Evolutionary conservation across 2,329 filamentous ascomycete genomes (phyloP).

Genomic region (Tolypocladium ovalisporum): DNA sequence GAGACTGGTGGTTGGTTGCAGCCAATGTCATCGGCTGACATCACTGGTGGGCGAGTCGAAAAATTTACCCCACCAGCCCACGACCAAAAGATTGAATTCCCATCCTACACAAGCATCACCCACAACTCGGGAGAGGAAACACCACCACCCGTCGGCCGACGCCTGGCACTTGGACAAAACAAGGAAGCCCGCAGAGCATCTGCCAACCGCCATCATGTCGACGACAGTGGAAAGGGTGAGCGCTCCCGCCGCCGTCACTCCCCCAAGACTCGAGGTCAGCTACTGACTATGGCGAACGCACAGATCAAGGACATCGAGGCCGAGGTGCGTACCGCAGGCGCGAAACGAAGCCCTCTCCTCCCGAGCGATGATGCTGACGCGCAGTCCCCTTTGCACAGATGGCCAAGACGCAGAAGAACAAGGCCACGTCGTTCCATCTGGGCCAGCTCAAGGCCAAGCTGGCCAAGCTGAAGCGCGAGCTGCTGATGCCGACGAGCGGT

Average conservation of each 20-base stretch:
- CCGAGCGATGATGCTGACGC: background rate
- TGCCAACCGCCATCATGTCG: conserved; percentile 58
- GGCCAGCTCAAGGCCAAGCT: conserved; percentile 97
- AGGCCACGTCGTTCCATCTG: conserved; percentile 86
- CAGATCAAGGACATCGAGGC: conserved; percentile 95
- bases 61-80: conserved; percentile 30
- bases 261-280: background rate
- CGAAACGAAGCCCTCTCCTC: conserved; percentile 2
- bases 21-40: conserved; percentile 14
- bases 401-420: conserved; percentile 96
- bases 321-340: conserved; percentile 52
- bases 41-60: conserved; percentile 19
- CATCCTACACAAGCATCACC: conserved; percentile 1
- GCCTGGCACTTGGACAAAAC: background rate
- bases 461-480: conserved; percentile 92
- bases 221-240: conserved; percentile 93
- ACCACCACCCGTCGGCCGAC: background rate
- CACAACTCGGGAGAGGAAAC: conserved; percentile 1
- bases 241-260: conserved; percentile 1
- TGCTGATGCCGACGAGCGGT: conserved; percentile 75
- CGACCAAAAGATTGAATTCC: conserved; percentile 4
- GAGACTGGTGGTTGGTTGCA: background rate
- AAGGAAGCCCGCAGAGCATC: background rate
- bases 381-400: conserved; percentile 43
- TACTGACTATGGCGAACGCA: conserved; percentile 4